phyloP scores from a whole-genome alignment of 106 monocot species.

The Xerophyta viscosa region DNA sequence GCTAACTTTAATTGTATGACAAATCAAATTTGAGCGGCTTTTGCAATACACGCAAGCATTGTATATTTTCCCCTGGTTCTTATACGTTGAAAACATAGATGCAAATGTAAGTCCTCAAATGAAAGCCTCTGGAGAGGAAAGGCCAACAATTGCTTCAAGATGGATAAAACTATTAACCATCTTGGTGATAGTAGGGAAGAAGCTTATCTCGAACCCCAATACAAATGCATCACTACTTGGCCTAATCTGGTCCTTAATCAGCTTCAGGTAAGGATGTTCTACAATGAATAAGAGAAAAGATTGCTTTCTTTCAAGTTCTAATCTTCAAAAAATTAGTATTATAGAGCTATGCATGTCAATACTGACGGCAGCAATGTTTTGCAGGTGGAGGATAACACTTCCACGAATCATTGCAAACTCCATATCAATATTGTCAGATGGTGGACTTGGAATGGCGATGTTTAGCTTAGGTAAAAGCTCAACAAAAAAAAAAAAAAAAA shows the following conservation, averaged over 20 bases:
- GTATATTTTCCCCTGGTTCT: too few species aligned
- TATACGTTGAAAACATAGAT: slow-evolving; percentile 22
- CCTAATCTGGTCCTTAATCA: slow-evolving; percentile 58
- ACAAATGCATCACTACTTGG: slow-evolving; percentile 52
- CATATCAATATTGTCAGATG: slow-evolving; percentile 60
- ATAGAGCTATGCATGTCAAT: too few species aligned
- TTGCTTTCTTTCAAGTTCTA: too few species aligned
- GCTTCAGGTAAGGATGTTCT: slow-evolving; percentile 43
- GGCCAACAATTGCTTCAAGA: neutral
- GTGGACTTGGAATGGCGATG: slow-evolving; percentile 86
- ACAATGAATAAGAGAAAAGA: neutral
- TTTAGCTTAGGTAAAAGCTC: slow-evolving; percentile 64
- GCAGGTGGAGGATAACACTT: slow-evolving; percentile 57
- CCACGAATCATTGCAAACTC: slow-evolving; percentile 47
- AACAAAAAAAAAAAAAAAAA: too few species aligned
- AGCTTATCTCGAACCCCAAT: slow-evolving; percentile 63
- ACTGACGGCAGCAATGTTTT: too few species aligned
- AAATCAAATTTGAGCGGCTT: too few species aligned
- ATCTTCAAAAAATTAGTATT: too few species aligned
- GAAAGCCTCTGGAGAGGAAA: slow-evolving; percentile 15
- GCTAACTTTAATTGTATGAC: too few species aligned
- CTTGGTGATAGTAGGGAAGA: slow-evolving; percentile 37
- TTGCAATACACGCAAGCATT: too few species aligned
- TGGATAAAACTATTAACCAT: slow-evolving; percentile 14
- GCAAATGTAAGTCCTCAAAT: slow-evolving; percentile 12